Evolutionary conservation across 2,329 filamentous ascomycete species (phyloP).

Genomic region (Fusarium citri): DNA sequence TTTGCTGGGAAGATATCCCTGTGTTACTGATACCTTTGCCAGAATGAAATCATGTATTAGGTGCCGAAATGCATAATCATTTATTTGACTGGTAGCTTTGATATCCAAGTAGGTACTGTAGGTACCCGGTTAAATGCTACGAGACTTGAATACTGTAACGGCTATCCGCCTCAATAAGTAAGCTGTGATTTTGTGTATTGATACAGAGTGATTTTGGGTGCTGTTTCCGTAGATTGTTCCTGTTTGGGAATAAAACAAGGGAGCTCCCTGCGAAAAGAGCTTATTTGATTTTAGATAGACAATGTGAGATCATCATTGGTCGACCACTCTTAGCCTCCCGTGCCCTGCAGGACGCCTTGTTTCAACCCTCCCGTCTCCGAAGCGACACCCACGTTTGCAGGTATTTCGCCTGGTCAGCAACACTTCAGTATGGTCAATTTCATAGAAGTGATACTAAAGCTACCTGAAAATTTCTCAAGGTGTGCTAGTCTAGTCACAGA

Average conservation of each 20-base stretch:
- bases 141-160: not conserved
- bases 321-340: not conserved
- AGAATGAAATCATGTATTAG: not conserved
- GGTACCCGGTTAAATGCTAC: not conserved
- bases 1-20: not conserved
- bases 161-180: not conserved
- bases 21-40: not conserved
- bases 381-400: not conserved
- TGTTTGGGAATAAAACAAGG: slow-evolving; percentile 5
- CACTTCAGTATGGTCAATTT: not conserved
- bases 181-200: not conserved
- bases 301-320: slow-evolving; percentile 2
- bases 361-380: slow-evolving; percentile 8
- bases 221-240: not conserved
- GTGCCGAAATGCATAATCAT: not conserved
- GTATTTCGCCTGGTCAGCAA: not conserved
- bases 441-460: not conserved
- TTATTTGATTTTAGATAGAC: slow-evolving; percentile 11
- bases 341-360: slow-evolving; percentile 17
- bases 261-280: slow-evolving; percentile 11
- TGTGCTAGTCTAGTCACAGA: not conserved
- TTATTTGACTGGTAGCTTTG: not conserved
- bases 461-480: not conserved
- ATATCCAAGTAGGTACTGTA: not conserved
- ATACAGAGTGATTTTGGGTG: not conserved